Percentiles rank a stretch among this genome's conserved stretches.
Conservation (phyloP, 352 stramenopile genomes). For the Phytophthora pistaciae region DNA sequence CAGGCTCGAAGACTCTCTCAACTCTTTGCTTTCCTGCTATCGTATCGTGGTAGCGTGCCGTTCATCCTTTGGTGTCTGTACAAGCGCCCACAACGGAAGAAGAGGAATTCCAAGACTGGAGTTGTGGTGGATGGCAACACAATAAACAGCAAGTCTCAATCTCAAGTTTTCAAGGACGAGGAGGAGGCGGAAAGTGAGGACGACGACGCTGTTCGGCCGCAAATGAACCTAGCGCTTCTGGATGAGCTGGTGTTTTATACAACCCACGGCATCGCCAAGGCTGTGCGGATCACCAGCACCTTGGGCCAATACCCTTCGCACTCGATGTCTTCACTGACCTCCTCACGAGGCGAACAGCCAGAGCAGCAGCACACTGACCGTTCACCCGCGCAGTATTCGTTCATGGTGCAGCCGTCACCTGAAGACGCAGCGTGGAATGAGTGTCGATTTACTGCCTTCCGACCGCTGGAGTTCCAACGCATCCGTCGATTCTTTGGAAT, state of each 20-base stretch:
- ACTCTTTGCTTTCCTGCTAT: conserved; percentile 76
- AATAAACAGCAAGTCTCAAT: not conserved
- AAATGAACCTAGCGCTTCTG: conserved; percentile 83
- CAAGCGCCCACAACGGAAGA: conserved; percentile 41
- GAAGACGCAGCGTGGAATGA: conserved; percentile 50
- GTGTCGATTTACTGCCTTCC: conserved; percentile 76
- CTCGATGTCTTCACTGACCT: conserved; percentile 3
- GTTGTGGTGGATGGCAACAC: conserved; percentile 29
- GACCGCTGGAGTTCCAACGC: conserved; percentile 54
- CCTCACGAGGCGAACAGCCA: conserved; percentile 3
- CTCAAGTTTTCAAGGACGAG: conserved; percentile 27
- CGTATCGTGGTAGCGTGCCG: conserved; percentile 72
- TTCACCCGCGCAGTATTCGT: conserved; percentile 38
- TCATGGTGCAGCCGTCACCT: conserved; percentile 53
- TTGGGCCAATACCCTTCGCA: conserved; percentile 24
- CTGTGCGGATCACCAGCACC: conserved; percentile 47
- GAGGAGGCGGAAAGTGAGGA: conserved; percentile 39
- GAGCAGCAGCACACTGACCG: conserved; percentile 19
- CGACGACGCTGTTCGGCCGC: conserved; percentile 69
- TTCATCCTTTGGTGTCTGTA: conserved; percentile 84
- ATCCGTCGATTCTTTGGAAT: conserved; percentile 70
- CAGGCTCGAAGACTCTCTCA: conserved; percentile 53
- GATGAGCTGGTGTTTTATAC: conserved; percentile 85
- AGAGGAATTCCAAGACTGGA: conserved; percentile 26
- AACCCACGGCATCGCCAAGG: conserved; percentile 75